A percentile compares a stretch with the other conserved stretches of the same genome.
Conservation (phyloP, 2,329 filamentous ascomycete genomes). For the Rutstroemia sp. region DNA sequence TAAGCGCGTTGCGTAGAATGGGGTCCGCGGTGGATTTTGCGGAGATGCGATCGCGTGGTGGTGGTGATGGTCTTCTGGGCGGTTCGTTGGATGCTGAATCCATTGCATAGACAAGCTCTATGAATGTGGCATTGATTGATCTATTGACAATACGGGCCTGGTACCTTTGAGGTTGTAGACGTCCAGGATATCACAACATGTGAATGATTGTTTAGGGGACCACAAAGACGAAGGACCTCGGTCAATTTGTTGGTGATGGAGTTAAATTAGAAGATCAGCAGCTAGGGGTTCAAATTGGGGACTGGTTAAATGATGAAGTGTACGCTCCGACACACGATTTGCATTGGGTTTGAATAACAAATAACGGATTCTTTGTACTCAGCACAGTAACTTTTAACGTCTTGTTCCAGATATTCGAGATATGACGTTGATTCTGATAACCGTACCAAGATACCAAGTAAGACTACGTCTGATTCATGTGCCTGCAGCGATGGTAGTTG, state of each 20-base stretch:
- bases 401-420: too few species aligned
- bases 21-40: conserved; percentile 47
- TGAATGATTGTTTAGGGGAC: conserved; percentile 3
- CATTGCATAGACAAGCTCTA: conserved; percentile 10
- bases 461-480: too few species aligned
- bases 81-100: conserved; percentile 14
- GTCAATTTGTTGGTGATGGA: not conserved
- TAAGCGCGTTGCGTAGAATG: conserved; percentile 74
- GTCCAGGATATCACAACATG: not conserved
- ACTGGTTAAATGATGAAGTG: not conserved
- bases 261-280: conserved; percentile 4
- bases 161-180: not conserved
- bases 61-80: conserved; percentile 10
- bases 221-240: not conserved
- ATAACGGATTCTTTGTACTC: too few species aligned
- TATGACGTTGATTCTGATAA: too few species aligned
- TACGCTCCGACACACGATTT: not conserved
- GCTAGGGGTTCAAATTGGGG: not conserved
- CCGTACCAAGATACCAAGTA: too few species aligned
- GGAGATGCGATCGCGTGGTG: conserved; percentile 19
- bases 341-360: too few species aligned
- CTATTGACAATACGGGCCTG: not conserved
- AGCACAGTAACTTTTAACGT: too few species aligned
- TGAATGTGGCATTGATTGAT: not conserved
- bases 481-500: too few species aligned